Percentiles rank a stretch among this genome's conserved stretches.
These are phyloP conservation scores for Boeremia lycopersici DNA, from an alignment of 2,329 filamentous ascomycete species.

Conservation along the genomic window DNA sequence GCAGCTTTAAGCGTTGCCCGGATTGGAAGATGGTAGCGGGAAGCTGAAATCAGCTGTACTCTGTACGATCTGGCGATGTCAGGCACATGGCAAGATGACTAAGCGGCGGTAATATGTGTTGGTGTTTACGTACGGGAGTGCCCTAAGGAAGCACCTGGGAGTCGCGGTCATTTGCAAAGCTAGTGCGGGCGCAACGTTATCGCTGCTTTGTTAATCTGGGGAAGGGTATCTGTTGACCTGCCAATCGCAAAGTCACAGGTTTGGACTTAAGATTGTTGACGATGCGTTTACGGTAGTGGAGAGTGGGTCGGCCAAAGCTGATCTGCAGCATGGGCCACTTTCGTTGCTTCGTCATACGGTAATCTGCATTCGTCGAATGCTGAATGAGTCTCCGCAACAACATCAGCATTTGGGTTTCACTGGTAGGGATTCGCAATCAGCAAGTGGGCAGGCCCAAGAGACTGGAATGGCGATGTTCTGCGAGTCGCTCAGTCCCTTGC, in stretches of 20 bases:
- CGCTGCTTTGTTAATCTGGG: not conserved
- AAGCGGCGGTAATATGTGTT: conserved; percentile 22
- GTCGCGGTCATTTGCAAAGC: conserved; percentile 9
- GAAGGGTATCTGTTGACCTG: not conserved
- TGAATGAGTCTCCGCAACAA: conserved; percentile 2
- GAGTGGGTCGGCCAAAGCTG: conserved; percentile 4
- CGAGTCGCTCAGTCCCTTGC: too few species aligned
- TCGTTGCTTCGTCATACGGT: conserved; percentile 11
- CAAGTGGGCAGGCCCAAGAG: not conserved
- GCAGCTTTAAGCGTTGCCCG: not conserved
- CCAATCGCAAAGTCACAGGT: not conserved
- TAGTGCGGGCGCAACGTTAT: not conserved
- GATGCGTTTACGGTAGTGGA: conserved; percentile 1
- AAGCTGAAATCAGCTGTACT: conserved; percentile 14
- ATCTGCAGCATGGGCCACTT: conserved; percentile 13
- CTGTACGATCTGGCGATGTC: conserved; percentile 27
- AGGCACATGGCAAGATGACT: conserved; percentile 18
- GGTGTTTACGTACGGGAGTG: conserved; percentile 34
- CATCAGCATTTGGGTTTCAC: conserved; percentile 7
- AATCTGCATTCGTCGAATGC: conserved; percentile 9
- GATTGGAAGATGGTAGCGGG: conserved; percentile 1
- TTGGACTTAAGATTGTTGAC: not conserved
- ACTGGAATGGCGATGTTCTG: not conserved
- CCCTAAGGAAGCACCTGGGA: conserved; percentile 21
- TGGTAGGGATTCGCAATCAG: not conserved